Percentiles rank a stretch among this genome's conserved stretches.
These are phyloP conservation scores for Bipolaris cookei DNA, from an alignment of 2,329 filamentous ascomycete genomes.

Conservation along the genomic window DNA sequence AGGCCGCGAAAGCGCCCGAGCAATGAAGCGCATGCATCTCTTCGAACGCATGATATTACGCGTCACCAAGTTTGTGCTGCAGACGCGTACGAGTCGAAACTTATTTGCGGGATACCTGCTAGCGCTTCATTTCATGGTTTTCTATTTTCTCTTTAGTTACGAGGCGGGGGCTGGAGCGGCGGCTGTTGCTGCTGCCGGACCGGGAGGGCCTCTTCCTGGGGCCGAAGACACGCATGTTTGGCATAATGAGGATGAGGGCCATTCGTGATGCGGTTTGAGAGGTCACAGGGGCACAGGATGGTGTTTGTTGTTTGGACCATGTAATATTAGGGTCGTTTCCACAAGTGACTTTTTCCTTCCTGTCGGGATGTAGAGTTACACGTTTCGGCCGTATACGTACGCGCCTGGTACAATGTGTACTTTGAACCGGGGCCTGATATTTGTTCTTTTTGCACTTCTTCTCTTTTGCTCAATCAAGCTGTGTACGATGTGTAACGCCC, in stretches of 20 bases:
- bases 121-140: conserved; percentile 84
- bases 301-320: neutral
- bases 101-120: conserved; percentile 92
- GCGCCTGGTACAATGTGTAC: neutral
- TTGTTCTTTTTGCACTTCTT: neutral
- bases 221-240: conserved; percentile 38
- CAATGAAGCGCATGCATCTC: conserved; percentile 90
- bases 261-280: conserved; percentile 26
- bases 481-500: neutral
- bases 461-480: neutral
- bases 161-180: conserved; percentile 56
- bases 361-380: neutral
- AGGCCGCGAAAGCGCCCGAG: conserved; percentile 87
- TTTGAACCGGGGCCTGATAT: neutral
- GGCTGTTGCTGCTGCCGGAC: conserved; percentile 39
- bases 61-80: conserved; percentile 86
- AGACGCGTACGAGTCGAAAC: conserved; percentile 88
- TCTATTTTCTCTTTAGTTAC: conserved; percentile 85
- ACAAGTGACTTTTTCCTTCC: neutral
- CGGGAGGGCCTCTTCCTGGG: conserved; percentile 21
- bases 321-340: conserved; percentile 8
- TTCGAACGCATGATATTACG: conserved; percentile 91
- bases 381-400: neutral
- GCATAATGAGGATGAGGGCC: conserved; percentile 44
- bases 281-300: conserved; percentile 7